Evolutionary conservation across 768 basidiomycete genomes (phyloP).

Genomic region (Suillus luteus): DNA sequence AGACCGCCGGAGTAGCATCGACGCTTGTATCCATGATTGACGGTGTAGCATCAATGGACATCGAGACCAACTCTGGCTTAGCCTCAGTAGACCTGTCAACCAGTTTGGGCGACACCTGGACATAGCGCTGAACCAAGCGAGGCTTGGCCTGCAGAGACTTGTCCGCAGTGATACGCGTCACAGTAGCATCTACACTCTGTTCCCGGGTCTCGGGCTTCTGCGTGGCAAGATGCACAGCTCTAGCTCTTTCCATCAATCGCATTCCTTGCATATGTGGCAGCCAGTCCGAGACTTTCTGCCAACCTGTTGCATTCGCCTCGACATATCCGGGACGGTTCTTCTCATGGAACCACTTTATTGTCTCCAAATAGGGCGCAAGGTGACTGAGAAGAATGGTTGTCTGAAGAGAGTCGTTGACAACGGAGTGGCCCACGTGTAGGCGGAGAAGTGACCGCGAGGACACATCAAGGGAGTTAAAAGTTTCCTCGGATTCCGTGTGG

Average conservation of each 20-base stretch:
- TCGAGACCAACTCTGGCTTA: conserved; percentile 39
- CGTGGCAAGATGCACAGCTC: conserved; percentile 30
- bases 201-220: conserved; percentile 32
- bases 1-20: conserved; percentile 41
- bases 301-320: conserved; percentile 65
- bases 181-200: conserved; percentile 55
- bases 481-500: conserved; percentile 43
- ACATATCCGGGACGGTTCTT: conserved; percentile 71
- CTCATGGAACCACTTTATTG: conserved; percentile 76
- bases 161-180: conserved; percentile 40
- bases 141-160: conserved; percentile 45
- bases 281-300: conserved; percentile 69
- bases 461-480: conserved; percentile 46
- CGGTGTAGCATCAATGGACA: conserved; percentile 57
- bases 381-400: conserved; percentile 75
- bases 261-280: conserved; percentile 74
- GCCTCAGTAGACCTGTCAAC: conserved; percentile 43
- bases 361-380: conserved; percentile 69
- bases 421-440: conserved; percentile 76
- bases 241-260: conserved; percentile 60
- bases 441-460: conserved; percentile 71
- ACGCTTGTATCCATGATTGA: conserved; percentile 45
- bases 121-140: conserved; percentile 34
- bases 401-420: conserved; percentile 68
- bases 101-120: conserved; percentile 41